Base-by-base conservation (phyloP, 1,139 yeast species). In the Saccharomyces hybrid region DNA sequence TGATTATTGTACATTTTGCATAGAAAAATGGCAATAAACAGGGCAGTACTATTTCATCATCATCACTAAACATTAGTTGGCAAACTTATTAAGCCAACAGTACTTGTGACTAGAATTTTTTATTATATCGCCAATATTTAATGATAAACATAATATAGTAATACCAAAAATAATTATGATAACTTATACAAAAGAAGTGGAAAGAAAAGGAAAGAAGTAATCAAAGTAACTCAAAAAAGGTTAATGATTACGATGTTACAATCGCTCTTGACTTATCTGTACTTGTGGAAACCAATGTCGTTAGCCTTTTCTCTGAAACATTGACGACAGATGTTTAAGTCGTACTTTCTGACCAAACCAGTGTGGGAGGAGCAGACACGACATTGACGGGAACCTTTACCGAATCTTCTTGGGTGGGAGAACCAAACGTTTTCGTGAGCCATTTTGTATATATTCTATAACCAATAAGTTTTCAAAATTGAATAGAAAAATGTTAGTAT, bases 351-450 rank as follows among this genome's bases (percentile, higher is more conserved):
- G 85, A 95, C 89, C 79, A 95, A 89, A 84, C 99, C 99, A 73
- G 90, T 79, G 93, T 93, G 97, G 79, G 96, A 88, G 71, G 96
- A 85, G 78, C 98, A 91, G 82, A 91, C 91, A 81, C 99, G 95
- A 84, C 98, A 91, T 82, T 87, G 95, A 84, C 99, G 96, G 75
- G 98, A 88, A 82, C 99, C 99, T 89, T 95, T 95, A 81, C 99
- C 99, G 89, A 84, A 91, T 81, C 87, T 91, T 88, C 98, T 90
- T 84, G 99, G 99, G 96, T 93, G 99, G 80, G 98, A 91, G 86
- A 80, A 93, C 99, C 99, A 95, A 85, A 93, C 96, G 90, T 90
- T 87, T 86, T 89, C 97, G 97, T 91, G 98, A 85, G 98, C 97
- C 98, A 91, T 91, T 68, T 87, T 46, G 28, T 53, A 38, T 38